Base-by-base conservation (phyloP, 208 protist genomes). In the Acanthamoeba castellanii region DNA sequence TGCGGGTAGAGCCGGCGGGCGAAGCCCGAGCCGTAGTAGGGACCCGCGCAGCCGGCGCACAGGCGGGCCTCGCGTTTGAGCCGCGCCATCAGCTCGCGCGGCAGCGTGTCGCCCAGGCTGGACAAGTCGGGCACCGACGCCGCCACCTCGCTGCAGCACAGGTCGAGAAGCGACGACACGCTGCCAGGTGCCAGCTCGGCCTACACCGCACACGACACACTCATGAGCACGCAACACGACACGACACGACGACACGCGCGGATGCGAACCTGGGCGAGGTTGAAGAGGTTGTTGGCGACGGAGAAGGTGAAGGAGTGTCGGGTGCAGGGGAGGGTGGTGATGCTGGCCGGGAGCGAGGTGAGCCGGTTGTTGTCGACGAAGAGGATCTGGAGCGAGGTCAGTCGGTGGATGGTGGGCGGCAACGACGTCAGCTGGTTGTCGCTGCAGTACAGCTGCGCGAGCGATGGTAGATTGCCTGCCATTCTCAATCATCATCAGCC, bases 91-190 rank as follows among this genome's bases (percentile, higher is more conserved):
- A 82, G n/a, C 74, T 82, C 74, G 11, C 30, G 37, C 22, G 74
- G 74, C 9, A 82, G 37, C 30, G 16, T 9, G 18, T 82, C 42
- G 74, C 20, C 32, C 32, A 82, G 42, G 9, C 14, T 50, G 13
- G 18, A 34, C 37, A 27, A 11, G 74, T 55, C 9, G 3, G 37
- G 8, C 8, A 34, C 64, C 74, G 25, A 18, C 42, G 74, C 0
- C 22, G 74, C 74, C 18, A 82, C 74, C 11, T 1, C 37, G 37
- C 37, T 13, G 14, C 32, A 52, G 42, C 74, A 82, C 74, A 82
- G 74, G 9, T 82, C 74, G 37, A 82, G 74, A 20, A 82, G 74
- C 74, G 74, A 82, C 74, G 74, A 82, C 37, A 82, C 74, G 34
- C 74, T 27, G 57, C 25, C 18, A 27, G 22, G 20, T n/a, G 9